A percentile compares a stretch with the other conserved stretches of the same genome.
phyloP scores from a whole-genome alignment of 73 alveolate genomes.

The Paramecium sexaurelia region DNA sequence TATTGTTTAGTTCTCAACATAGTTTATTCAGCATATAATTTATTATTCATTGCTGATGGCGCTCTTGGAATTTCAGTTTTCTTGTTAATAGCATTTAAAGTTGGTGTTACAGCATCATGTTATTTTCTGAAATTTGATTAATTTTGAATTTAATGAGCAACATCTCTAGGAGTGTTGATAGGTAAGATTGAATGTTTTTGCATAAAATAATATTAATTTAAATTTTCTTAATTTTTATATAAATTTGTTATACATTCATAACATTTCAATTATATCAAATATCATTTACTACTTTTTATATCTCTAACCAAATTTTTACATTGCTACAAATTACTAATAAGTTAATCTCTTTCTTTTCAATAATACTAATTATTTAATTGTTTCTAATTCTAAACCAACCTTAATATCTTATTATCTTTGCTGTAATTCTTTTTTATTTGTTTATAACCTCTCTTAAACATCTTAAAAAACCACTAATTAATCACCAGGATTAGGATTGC shows the following conservation, averaged over 20 bases:
- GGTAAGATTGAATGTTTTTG: background rate
- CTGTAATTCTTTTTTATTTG: background rate
- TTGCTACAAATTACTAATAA: background rate
- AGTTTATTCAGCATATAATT: slow-evolving; percentile 15
- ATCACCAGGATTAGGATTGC: background rate
- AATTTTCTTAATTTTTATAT: background rate
- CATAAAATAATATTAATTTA: background rate
- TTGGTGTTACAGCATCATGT: background rate
- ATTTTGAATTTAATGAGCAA: background rate
- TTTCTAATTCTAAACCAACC: background rate
- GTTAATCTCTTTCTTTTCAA: background rate
- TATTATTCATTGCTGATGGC: slow-evolving; percentile 40
- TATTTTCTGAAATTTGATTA: background rate
- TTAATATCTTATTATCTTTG: background rate
- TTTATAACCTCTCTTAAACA: background rate
- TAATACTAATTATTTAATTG: background rate
- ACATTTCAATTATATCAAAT: background rate
- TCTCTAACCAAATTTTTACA: background rate
- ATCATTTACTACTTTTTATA: background rate
- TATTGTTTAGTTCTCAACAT: background rate
- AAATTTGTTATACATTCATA: background rate
- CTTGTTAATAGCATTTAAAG: background rate
- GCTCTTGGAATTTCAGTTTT: slow-evolving; percentile 55
- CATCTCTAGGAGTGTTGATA: slow-evolving; percentile 37
- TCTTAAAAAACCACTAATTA: background rate